These are phyloP conservation scores for Calonectria pseudoreteaudii DNA, from an alignment of 2,329 filamentous ascomycete genomes.

Conservation along the genomic window DNA sequence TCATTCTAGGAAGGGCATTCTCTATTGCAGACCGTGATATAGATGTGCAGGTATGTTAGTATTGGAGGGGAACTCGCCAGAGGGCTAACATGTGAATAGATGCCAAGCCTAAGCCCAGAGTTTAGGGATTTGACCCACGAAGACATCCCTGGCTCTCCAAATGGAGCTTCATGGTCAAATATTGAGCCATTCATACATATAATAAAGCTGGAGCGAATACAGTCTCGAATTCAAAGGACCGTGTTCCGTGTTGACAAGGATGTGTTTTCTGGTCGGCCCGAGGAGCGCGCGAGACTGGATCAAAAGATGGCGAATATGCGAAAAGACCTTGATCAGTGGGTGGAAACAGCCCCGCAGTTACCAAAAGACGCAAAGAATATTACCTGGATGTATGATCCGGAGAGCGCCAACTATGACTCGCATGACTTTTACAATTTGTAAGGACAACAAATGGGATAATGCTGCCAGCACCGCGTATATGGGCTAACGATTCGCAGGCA, in stretches of 20 bases:
- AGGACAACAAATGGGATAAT: not conserved
- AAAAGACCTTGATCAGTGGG: not conserved
- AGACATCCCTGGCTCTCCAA: not conserved
- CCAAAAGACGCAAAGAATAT: slow-evolving; percentile 35
- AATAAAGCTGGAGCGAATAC: not conserved
- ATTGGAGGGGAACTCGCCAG: no score
- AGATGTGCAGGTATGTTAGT: not conserved
- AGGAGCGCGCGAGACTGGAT: not conserved
- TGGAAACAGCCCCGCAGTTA: slow-evolving; percentile 1
- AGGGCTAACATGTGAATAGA: not conserved
- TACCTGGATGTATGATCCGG: slow-evolving; percentile 45
- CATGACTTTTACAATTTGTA: slow-evolving; percentile 40
- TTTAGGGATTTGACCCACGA: not conserved
- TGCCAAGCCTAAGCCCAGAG: not conserved
- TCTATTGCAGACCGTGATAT: not conserved
- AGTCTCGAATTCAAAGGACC: slow-evolving; percentile 1
- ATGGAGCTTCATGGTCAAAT: not conserved
- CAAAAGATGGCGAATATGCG: not conserved
- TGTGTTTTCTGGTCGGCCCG: not conserved
- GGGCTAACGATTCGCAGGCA: not conserved
- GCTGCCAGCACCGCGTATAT: rapidly evolving
- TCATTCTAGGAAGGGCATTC: not conserved
- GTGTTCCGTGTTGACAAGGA: slow-evolving; percentile 1
- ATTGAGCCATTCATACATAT: not conserved
- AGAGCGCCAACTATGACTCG: slow-evolving; percentile 40